Conservation (phyloP, 345 rosid species). For the Rhodomyrtus tomentosa region DNA sequence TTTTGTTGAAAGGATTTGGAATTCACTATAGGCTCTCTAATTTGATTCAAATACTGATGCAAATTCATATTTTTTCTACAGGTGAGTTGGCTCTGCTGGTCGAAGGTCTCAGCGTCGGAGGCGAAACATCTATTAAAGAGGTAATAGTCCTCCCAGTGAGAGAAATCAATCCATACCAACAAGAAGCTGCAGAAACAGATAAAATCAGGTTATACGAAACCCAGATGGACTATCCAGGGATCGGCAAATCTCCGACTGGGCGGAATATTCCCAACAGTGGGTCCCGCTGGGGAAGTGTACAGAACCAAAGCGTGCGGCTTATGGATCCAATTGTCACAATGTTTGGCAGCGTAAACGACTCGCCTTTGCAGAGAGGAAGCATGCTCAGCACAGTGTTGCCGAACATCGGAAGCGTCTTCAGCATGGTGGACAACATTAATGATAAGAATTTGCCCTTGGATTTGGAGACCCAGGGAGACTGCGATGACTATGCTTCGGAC, state of each 20-base stretch:
- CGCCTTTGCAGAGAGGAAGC: slow-evolving; percentile 5
- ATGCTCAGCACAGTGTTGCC: slow-evolving; percentile 4
- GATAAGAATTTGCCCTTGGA: slow-evolving; percentile 6
- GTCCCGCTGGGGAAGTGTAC: slow-evolving; percentile 15
- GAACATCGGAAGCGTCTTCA: slow-evolving; percentile 12
- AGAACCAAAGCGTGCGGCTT: slow-evolving; percentile 5
- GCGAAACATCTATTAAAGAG: slow-evolving; percentile 19
- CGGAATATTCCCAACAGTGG: slow-evolving; percentile 7
- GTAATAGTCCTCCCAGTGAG: slow-evolving; percentile 13
- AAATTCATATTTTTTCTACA: neutral
- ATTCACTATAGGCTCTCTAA: neutral
- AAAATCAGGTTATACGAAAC: slow-evolving; percentile 6
- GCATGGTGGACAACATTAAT: neutral
- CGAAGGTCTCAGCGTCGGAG: slow-evolving; percentile 26
- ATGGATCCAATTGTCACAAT: slow-evolving; percentile 30
- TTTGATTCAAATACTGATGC: neutral
- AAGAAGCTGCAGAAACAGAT: neutral
- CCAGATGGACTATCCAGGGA: slow-evolving; percentile 4
- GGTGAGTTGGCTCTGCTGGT: slow-evolving; percentile 33
- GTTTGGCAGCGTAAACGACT: slow-evolving; percentile 24
- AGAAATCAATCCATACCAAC: neutral
- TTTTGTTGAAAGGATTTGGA: neutral
- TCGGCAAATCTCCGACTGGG: slow-evolving; percentile 10
- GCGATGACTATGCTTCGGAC: neutral
- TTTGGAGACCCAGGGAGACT: slow-evolving; percentile 12